Base-by-base conservation (phyloP, 345 rosid genomes). In the Cardamine resedifolia region DNA sequence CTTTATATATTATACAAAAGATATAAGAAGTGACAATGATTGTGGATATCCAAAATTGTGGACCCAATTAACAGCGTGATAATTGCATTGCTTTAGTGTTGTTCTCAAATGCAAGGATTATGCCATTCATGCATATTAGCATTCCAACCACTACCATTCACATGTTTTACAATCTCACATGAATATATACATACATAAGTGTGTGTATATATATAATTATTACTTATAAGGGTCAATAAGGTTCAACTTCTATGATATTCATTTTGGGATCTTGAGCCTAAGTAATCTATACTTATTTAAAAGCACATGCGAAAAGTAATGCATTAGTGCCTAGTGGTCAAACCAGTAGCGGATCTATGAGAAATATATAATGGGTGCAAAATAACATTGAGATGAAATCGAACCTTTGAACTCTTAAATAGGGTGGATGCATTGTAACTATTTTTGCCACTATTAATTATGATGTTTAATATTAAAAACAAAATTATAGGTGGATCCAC, bases 61-160 rank as follows among this genome's bases (percentile, higher is more conserved):
- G 75, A 41, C 75, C 68, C 68, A 18, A 49, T 4, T 18, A n/a
- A 51, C 31, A 71, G 60, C 41, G 3, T 71, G 61, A 63, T 52
- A 52, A 72, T 20, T 71, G 68, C 53, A 39, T 71, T 41, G 63
- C 45, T 62, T 72, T 62, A 19, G n/a, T n/a, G n/a, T n/a, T 61
- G 43, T 45, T 49, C 51, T 60, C n/a, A 48, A 26, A 36, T 60
- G 75, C 68, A 36, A 38, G 60, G 27, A 23, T 70, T 33, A 47
- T 47, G 64, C 48, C 5, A 33, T 70, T 47, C 41, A 58, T 31
- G 36, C 58, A 36, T 58, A 58, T 14, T 23, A 24, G 41, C 75
- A 58, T 49, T 49, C 30, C 44, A 71, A 26, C 76, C 44, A 71
- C 62, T 55, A 51, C 52, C 27, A 59, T 50, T 50, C 68, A 60